Evolutionary conservation across 2,329 filamentous ascomycete species (phyloP), one percentile per base, ranked within the genome.

Genomic region (Amesomyces nigricolor): DNA sequence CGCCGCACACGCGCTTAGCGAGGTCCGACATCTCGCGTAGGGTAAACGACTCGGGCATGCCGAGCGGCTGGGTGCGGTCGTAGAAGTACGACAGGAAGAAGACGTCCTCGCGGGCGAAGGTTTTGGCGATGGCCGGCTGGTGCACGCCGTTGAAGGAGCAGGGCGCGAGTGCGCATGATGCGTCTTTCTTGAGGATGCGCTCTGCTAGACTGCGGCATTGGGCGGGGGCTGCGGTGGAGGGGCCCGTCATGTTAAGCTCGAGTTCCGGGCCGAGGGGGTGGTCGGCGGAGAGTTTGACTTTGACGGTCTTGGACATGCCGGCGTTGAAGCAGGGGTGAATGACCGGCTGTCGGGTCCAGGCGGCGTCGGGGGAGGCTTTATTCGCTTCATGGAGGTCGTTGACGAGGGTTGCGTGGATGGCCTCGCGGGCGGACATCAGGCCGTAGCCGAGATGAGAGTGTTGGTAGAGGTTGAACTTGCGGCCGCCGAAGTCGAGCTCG

Each of bases 41-140:
- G 0, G 91, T 96, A 73, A 97, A 99, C 5, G 88, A 91, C 63
- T 96, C 91, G n/a, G 95, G 94, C 91, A 99, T 97, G 63, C 95
- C 95, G 10, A 99, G 83, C 4, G 91, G 89, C 70, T 89, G 82
- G 22, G 89, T 95, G 66, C 95, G 91, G 77, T 99, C 94, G 75
- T 88, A 96, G 75, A 99, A 99, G 80, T 95, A 99, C 30, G 89
- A 95, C 74, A 99, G 92, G 64, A 97, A 90, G 75, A 92, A 99
- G 39, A 97, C 83, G 66, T 96, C 91, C 72, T 97, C 92, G 60
- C 80, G 81, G 26, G 89, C 77, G 67, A 99, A 99, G 0, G 94
- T 99, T 79, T 96, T 95, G 64, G 84, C 85, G 47, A 99, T 80
- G 19, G 88, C 86, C 9, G 94, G 94, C 72, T 99, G 94, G 74